Evolutionary conservation across 805 yeast species (phyloP), one percentile per base, ranked within the genome.

Genomic region (Candida dajiaensis): DNA sequence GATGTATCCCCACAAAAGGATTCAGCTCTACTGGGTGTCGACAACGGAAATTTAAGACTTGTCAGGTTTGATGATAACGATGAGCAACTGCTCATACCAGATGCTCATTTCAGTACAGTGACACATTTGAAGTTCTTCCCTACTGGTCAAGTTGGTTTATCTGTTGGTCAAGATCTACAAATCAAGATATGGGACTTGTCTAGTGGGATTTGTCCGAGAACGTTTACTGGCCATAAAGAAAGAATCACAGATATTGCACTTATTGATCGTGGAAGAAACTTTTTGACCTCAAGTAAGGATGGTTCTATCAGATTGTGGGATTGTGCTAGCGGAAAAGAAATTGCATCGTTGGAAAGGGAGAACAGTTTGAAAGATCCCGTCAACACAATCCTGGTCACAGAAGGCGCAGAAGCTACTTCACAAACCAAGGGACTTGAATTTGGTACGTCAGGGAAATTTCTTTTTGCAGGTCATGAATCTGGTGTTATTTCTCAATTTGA

Each of bases 241-340:
- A 63, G 71, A 13, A 67, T 83, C 12, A 74, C 78, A 2, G 83
- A 71, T 50, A 49, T 77, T 2, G 71, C 63, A 3, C 54, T 83
- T 50, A 65, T 85, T 18, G 89, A 80, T 0, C 65, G 76, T 16
- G 95, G 95, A 1, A 66, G 92, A 37, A 85, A 85, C 57, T 67
- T 87, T 48, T 50, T 83, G 18, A 73, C 83, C 7, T 66, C 80
- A 11, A 72, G 79, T 7, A 43, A 51, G 5, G 86, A 80, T 59
- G 87, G 87, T 1, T 57, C 76, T 0, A 67, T 83, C 1, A 70
- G 66, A 38, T 57, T 87, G 33, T 85, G 89, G 90, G 92, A 85
- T 54, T 77, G 88, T 59, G 82, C 85, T 0, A 56, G 73, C 1
- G 88, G 83, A 1, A 44, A 56, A 18, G 55, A 64, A 9, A 57